Evolutionary conservation across 2,329 filamentous ascomycete species (phyloP), one percentile per base, ranked within the genome.

Genomic region (Fusarium sp.): DNA sequence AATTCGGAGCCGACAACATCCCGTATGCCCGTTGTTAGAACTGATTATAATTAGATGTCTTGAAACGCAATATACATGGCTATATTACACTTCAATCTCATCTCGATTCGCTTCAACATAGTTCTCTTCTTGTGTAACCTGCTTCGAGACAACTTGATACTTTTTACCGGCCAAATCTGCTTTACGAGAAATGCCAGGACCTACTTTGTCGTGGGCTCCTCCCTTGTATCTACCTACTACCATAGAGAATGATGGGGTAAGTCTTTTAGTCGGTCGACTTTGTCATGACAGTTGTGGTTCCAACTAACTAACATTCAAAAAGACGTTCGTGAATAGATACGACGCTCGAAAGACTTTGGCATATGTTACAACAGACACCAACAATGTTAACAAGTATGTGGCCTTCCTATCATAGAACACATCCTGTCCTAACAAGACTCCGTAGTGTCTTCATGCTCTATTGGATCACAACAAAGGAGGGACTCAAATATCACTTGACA

Each of bases 161-260:
- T 3, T 18, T 10, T 18, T 34, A 1, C 10, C 8, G 0, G 32
- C 32, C 2, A 18, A 6, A 18, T 18, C 8, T 10, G 0, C 32
- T 34, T 2, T 18, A 34, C 8, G 43, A 45, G 24, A 45, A 5
- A 45, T 45, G 22, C 1, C 43, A 45, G 43, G 3, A 22, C 14
- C 43, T 45, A 2, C 43, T 22, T 16, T 16, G 14, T 45, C 43
- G 22, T 45, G 43, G 15, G 43, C 43, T 24, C 43, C 22, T 45
- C 43, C 43, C 6, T 25, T 3, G 7, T 45, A 45, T 3, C 43
- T 22, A 24, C 43, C 22, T 6, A 25, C 43, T 16, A 45, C 4
- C n/a, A 45, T 45, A 25, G 43, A 45, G n/a, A 45, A 45, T 45
- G 43, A 25, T 10, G 43, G 43, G 22, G 43, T 45, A 8, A 16